phyloP scores from a whole-genome alignment of 257 asterid genomes.

The Solanum pennellii region DNA sequence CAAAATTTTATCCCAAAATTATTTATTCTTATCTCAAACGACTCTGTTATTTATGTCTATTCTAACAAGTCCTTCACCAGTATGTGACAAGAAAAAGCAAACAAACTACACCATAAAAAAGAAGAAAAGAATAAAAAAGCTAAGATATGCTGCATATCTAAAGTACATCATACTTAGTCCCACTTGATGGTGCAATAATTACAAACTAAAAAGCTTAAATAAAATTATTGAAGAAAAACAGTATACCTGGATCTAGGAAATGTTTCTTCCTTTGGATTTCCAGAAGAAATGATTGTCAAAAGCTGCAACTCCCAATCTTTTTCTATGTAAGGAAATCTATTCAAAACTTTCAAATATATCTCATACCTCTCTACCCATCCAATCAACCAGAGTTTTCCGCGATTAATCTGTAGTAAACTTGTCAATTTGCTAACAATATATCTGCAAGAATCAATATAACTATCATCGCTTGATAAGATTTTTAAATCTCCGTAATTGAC shows the following conservation, averaged over 20 bases:
- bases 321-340: constrained; percentile 57
- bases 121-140: neutral
- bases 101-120: neutral
- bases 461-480: constrained; percentile 20
- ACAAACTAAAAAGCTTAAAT: too few relatives aligned
- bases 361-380: constrained; percentile 53
- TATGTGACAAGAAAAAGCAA: neutral
- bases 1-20: too few relatives aligned
- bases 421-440: constrained; percentile 30
- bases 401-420: constrained; percentile 25
- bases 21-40: neutral
- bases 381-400: constrained; percentile 55
- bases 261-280: constrained; percentile 42
- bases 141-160: neutral
- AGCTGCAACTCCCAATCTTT: constrained; percentile 68
- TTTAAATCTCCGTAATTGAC: constrained; percentile 60
- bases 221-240: neutral
- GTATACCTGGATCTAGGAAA: constrained; percentile 78
- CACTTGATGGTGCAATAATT: neutral
- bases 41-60: neutral
- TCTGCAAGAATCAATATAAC: constrained; percentile 27
- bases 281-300: constrained; percentile 52
- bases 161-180: neutral
- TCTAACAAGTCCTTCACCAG: neutral
- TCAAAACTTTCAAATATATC: constrained; percentile 49